These are phyloP conservation scores for Xylariaceae sp. DNA, from an alignment of 2,329 filamentous ascomycete genomes.

Conservation along the genomic window DNA sequence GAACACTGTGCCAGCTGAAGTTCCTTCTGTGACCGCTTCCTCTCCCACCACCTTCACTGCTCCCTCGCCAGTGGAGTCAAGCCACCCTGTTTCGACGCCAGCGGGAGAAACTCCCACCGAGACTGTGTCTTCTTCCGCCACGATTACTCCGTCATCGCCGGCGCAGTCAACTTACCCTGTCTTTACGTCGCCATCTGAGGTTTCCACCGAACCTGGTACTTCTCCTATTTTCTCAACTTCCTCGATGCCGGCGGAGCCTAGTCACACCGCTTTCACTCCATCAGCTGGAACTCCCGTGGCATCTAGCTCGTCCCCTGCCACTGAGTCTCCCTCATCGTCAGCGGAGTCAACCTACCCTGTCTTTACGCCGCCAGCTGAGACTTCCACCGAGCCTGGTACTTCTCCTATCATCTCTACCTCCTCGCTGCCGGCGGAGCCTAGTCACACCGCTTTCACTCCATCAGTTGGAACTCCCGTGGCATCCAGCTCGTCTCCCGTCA, in stretches of 20 bases:
- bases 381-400: slow-evolving; percentile 1
- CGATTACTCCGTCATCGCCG: not conserved
- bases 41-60: slow-evolving; percentile 18
- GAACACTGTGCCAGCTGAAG: slow-evolving; percentile 23
- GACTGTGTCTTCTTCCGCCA: not conserved
- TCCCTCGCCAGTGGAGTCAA: slow-evolving; percentile 24
- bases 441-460: not conserved
- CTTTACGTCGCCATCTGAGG: not conserved
- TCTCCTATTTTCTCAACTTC: not conserved
- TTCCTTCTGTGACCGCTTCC: slow-evolving; percentile 1
- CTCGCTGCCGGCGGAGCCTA: not conserved
- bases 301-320: not conserved
- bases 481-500: not conserved
- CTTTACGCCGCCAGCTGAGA: not conserved
- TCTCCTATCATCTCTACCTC: not conserved
- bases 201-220: not conserved
- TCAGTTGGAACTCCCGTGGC: not conserved
- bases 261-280: not conserved
- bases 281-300: not conserved
- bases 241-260: not conserved
- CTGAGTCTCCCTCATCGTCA: not conserved
- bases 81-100: not conserved
- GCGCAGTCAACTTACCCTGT: not conserved
- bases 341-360: not conserved
- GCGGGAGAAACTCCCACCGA: not conserved